Evolutionary conservation across 768 basidiomycete species (phyloP), one percentile per base, ranked within the genome.

Genomic region (Kwoniella dendrophila): DNA sequence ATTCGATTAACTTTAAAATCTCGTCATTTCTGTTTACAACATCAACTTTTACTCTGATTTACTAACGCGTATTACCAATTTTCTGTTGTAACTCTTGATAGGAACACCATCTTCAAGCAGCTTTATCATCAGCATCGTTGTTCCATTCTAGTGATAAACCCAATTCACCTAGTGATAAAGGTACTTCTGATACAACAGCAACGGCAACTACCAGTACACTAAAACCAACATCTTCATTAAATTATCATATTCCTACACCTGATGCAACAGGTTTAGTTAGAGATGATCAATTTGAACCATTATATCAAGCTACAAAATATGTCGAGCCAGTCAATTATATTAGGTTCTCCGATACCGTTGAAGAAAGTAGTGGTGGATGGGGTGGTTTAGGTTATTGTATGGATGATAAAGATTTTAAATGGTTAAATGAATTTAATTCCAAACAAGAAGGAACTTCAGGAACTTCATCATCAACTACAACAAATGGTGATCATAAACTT

Each of bases 381-480:
- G 86, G 88, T 68, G 88, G 89, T 0, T 89, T 89, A 79, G 86
- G 87, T 1, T 97, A 98, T 74, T 90, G 86, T 67, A 90, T 97
- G 89, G 95, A 99, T 71, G 96, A 98, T 78, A 87, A 89, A 18
- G 95, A 98, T 81, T 87, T 89, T 72, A 89, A 89, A 66, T 99
- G 95, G 95, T 84, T 99, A 32, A 88, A 90, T 70, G 88, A 86
- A 80, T 92, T 91, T 74, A 96, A 97, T 71, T 57, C 69, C 16
- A 77, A 73, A 52, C 68, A 71, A 26, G 90, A 92, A 76, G 92
- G 92, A n/a, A n/a, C n/a, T 18, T 90, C 88, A 64, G 84, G 64
- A 24, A 64, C 64, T 14, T 45, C 44, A 43, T 18, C 30, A 58
- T 40, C 33, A 41, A 49, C 47, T 11, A 12, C 43, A 22, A 44